These are phyloP conservation scores for Torrubiellomyces zombiae DNA, from an alignment of 2,329 filamentous ascomycete species.

Conservation along the genomic window DNA sequence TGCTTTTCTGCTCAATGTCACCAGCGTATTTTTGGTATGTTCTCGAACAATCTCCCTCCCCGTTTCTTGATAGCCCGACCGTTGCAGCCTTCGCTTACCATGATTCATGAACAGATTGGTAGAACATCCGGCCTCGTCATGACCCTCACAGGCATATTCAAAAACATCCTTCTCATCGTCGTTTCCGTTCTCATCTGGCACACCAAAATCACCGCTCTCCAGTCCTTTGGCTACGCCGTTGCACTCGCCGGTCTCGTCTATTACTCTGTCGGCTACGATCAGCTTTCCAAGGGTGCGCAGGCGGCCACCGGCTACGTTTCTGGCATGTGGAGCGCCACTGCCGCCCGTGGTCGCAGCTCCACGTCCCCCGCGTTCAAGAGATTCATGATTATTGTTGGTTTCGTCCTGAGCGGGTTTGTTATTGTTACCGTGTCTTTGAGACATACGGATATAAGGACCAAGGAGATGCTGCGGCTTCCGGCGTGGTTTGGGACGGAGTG, in stretches of 20 bases:
- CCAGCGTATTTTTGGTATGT: conserved; percentile 71
- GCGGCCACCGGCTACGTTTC: conserved; percentile 10
- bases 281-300: conserved; percentile 11
- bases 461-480: conserved; percentile 1
- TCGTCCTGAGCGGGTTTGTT: conserved; percentile 5
- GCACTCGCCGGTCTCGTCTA: conserved; percentile 37
- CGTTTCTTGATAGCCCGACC: no score
- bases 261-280: conserved; percentile 28
- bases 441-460: conserved; percentile 3
- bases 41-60: no score
- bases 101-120: conserved; percentile 46
- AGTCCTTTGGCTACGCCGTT: conserved; percentile 63
- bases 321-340: conserved; percentile 8
- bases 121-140: conserved; percentile 77
- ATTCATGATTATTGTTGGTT: conserved; percentile 4
- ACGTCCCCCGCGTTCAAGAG: conserved; percentile 4
- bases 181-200: conserved; percentile 65
- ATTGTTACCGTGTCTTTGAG: conserved; percentile 6
- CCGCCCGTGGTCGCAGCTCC: conserved; percentile 4
- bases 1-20: conserved; percentile 67
- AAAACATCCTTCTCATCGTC: conserved; percentile 69
- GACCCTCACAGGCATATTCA: conserved; percentile 72
- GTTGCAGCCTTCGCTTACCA: conserved; percentile 3
- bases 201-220: conserved; percentile 51
- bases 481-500: conserved; percentile 6